Base-by-base conservation (phyloP, 768 basidiomycete genomes). In the Lanmaoa pseudosensibilis region DNA sequence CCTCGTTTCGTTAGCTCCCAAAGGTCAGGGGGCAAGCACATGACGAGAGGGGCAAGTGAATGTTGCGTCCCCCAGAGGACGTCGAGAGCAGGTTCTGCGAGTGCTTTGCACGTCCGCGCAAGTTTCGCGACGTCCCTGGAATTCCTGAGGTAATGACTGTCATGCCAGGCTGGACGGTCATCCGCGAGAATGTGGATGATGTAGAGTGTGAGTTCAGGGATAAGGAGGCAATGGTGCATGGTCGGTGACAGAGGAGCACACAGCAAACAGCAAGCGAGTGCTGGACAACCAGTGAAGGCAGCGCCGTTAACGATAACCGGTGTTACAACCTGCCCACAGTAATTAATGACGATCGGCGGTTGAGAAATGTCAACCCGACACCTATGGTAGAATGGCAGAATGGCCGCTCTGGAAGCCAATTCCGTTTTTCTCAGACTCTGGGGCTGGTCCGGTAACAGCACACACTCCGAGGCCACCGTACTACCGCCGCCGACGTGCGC, bases 141-240 rank as follows among this genome's bases (percentile, higher is more conserved):
- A 41, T 70, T 68, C 33, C 38, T 59, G 30, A 62, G 59, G 40
- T 58, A 66, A 39, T 53, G 59, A 25, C 55, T 59, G 38, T 60
- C 59, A 27, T 62, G 52, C 54, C 58, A 55, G 7, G 44, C 49
- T 0, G 60, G 56, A 19, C 58, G 49, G 61, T 68, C 67, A 3
- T 66, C 61, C 2, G 62, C 65, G 21, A 72, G 54, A 33, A 65
- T 52, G 43, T 60, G 56, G 34, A 72, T 56, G 23, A 72, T 72
- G 36, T 44, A 61, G 33, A 64, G 55, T 0, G 56, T 30, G 27
- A 72, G 67, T 46, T 72, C 72, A 13, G 63, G 58, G 34, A 72
- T 60, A 40, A 66, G 62, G n/a, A 72, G 55, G 59, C 68, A 71
- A 4, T n/a, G 58, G 32, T 72, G 70, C 70, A 73, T 71, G 16